A percentile compares a stretch with the other conserved stretches of the same genome.
Conservation (phyloP, 805 yeast genomes). For the Kazachstania viticola region DNA sequence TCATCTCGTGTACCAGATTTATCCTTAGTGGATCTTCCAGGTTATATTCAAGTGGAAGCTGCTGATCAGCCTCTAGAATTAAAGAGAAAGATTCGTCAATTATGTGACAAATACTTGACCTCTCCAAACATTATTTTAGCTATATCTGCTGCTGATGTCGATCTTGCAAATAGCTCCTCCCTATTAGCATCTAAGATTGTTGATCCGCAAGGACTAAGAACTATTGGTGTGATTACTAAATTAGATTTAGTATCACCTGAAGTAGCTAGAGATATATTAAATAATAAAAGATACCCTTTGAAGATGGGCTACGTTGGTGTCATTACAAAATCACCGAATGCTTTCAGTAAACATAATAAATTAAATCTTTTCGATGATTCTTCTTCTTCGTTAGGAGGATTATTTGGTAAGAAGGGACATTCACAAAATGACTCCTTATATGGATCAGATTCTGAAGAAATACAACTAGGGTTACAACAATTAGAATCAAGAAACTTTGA, state of each 20-base stretch:
- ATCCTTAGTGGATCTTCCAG: slow-evolving; percentile 91
- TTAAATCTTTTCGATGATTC: slow-evolving; percentile 10
- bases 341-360: slow-evolving; percentile 5
- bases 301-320: slow-evolving; percentile 98
- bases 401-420: slow-evolving; percentile 7
- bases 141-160: slow-evolving; percentile 96
- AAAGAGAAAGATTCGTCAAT: slow-evolving; percentile 61
- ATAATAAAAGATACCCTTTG: slow-evolving; percentile 77
- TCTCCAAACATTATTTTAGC: slow-evolving; percentile 92
- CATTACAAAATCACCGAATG: slow-evolving; percentile 68
- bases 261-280: slow-evolving; percentile 53
- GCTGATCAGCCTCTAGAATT: slow-evolving; percentile 87
- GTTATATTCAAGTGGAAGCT: slow-evolving; percentile 93
- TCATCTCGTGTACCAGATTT: slow-evolving; percentile 89
- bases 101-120: slow-evolving; percentile 78
- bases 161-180: slow-evolving; percentile 91
- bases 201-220: slow-evolving; percentile 91
- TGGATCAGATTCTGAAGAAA: background rate
- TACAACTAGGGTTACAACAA: slow-evolving; percentile 10
- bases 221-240: slow-evolving; percentile 93
- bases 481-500: slow-evolving; percentile 53
- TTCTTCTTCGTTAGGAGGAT: slow-evolving; percentile 2
- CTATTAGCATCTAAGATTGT: slow-evolving; percentile 78
- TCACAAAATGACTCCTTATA: background rate
- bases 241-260: slow-evolving; percentile 79